Conservation (phyloP, 2,329 filamentous ascomycete species). For the Mariannaea elegans region DNA sequence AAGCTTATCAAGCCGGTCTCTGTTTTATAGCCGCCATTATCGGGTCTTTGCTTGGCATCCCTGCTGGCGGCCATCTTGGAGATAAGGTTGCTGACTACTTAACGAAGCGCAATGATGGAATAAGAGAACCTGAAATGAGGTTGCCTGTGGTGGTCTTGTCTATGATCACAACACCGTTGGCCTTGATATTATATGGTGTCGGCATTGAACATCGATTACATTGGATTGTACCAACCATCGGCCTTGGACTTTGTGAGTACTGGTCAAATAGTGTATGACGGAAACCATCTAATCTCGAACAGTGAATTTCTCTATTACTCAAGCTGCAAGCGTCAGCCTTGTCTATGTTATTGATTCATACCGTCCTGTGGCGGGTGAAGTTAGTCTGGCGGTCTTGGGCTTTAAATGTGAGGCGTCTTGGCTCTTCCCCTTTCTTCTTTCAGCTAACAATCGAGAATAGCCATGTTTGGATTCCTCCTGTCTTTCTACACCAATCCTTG, state of each 20-base stretch:
- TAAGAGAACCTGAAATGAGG: conserved; percentile 69
- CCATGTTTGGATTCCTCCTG: conserved; percentile 65
- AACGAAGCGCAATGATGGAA: conserved; percentile 62
- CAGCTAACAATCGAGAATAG: conserved; percentile 40
- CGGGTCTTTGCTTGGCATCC: conserved; percentile 58
- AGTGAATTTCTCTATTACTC: conserved; percentile 66
- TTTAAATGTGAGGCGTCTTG: conserved; percentile 59
- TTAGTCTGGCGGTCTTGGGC: conserved; percentile 60
- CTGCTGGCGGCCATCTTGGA: conserved; percentile 57
- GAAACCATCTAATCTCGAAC: conserved; percentile 8
- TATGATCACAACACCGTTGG: conserved; percentile 58
- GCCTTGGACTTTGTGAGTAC: conserved; percentile 59
- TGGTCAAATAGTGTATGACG: neutral
- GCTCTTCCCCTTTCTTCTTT: neutral
- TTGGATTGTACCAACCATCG: conserved; percentile 66
- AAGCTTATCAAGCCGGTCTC: conserved; percentile 58
- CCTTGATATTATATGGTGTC: conserved; percentile 56
- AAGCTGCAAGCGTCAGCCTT: conserved; percentile 63
- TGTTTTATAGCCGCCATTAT: conserved; percentile 60
- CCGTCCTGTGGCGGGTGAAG: conserved; percentile 64
- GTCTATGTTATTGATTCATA: conserved; percentile 68
- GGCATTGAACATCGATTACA: conserved; percentile 57
- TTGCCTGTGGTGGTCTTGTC: conserved; percentile 62
- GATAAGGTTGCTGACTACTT: conserved; percentile 59
- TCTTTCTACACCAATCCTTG: conserved; percentile 70